Percentiles rank a stretch among this genome's conserved stretches.
Conservation (phyloP, 2,329 filamentous ascomycete species). For the Neopestalotiopsis rosae region DNA sequence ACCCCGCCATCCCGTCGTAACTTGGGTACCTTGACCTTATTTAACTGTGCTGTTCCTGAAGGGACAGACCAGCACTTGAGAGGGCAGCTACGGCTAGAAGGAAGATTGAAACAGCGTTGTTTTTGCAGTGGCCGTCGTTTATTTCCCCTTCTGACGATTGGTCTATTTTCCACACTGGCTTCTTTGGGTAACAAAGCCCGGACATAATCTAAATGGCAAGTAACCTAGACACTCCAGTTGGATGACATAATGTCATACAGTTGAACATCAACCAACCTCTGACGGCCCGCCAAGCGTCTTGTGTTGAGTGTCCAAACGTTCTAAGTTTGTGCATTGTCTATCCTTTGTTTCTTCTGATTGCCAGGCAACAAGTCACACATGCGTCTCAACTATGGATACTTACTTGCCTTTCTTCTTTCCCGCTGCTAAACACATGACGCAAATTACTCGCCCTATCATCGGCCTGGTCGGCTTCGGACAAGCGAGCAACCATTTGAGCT, state of each 20-base stretch:
- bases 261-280: neutral
- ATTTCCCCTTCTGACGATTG: neutral
- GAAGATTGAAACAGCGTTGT: neutral
- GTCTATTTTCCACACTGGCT: neutral
- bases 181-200: neutral
- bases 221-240: neutral
- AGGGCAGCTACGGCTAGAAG: neutral
- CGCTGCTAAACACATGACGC: conserved; percentile 3
- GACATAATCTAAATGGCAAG: neutral
- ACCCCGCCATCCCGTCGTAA: conserved; percentile 2
- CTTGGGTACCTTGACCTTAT: neutral
- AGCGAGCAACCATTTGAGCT: neutral
- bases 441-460: neutral
- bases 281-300: conserved; percentile 9
- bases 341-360: neutral
- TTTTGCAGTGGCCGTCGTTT: neutral
- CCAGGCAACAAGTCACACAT: conserved; percentile 1
- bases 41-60: neutral
- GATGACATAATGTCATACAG: neutral
- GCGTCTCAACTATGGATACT: conserved; percentile 6
- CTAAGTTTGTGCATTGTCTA: conserved; percentile 7
- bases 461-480: neutral
- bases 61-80: neutral
- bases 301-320: conserved; percentile 4
- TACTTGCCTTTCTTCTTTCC: neutral